These are phyloP conservation scores for Pleurotus djamor DNA, from an alignment of 768 basidiomycete species.

Conservation along the genomic window DNA sequence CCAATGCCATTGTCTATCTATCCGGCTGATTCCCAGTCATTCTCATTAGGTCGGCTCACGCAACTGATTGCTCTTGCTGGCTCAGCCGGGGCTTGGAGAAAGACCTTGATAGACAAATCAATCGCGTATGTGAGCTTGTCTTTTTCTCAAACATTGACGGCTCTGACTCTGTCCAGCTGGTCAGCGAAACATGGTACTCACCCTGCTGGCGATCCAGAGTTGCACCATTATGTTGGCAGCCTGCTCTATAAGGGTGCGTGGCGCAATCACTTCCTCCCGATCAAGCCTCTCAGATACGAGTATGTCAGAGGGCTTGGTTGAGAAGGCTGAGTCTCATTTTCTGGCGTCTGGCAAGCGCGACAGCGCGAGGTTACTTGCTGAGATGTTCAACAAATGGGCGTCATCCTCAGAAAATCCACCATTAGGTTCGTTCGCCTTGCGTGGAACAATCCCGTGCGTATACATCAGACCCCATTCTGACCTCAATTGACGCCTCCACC, in stretches of 20 bases:
- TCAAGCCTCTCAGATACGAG: background rate
- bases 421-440: slow-evolving; percentile 77
- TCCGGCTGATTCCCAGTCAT: slow-evolving; percentile 12
- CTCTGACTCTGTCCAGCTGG: slow-evolving; percentile 58
- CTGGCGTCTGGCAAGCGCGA: slow-evolving; percentile 87
- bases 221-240: slow-evolving; percentile 91
- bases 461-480: background rate
- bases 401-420: slow-evolving; percentile 35
- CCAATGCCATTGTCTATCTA: background rate
- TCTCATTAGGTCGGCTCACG: slow-evolving; percentile 69
- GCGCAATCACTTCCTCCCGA: slow-evolving; percentile 5
- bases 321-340: slow-evolving; percentile 77
- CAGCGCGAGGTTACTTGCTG: slow-evolving; percentile 81
- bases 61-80: slow-evolving; percentile 90
- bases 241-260: slow-evolving; percentile 75
- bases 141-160: slow-evolving; percentile 3
- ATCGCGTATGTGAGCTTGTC: slow-evolving; percentile 63
- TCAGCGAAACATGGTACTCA: slow-evolving; percentile 73
- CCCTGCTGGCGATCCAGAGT: slow-evolving; percentile 83
- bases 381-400: slow-evolving; percentile 83
- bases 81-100: slow-evolving; percentile 80
- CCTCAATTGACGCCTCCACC: background rate
- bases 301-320: slow-evolving; percentile 67
- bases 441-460: slow-evolving; percentile 82
- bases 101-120: slow-evolving; percentile 82